Base-by-base conservation (phyloP, 257 asterid genomes). In the Solanum corneliomulleri region DNA sequence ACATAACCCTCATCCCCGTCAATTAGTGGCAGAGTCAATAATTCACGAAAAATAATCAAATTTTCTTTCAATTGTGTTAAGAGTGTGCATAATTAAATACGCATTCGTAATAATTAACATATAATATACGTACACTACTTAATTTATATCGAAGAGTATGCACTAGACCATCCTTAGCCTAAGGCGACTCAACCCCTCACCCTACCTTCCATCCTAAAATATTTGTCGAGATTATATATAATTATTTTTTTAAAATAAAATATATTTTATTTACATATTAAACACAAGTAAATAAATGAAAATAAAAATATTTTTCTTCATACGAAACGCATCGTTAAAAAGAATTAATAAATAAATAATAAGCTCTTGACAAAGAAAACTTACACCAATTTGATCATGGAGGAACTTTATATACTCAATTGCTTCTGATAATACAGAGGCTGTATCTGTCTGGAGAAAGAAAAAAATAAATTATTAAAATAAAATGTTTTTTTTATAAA, bases 361-460 rank as follows among this genome's bases (percentile, higher is more conserved):
- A 84, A 42, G 69, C 56, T 21, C 9, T 18, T 62, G 3, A 23
- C 6, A 82, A 37, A 37, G 39, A 37, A 37, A 90, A 91, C 35
- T 89, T 92, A 95, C 98, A 97, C 94, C 95, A 89, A 95, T 88
- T 90, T 95, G 98, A 86, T 88, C 93, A 88, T 94, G 97, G 82
- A 95, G 98, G 97, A 94, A 95, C 89, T 94, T 94, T 44, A 95
- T 92, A 93, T 95, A 95, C 62, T 98, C 98, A 91, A 93, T 93
- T 31, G 95, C 95, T 91, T 95, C 98, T 88, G 94, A 90, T 92
- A 95, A 80, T 25, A 95, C 98, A 62, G 98, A 94, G 72, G 98
- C 98, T 82, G 98, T 95, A 96, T 95, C 98, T 91, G 98, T 95
- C 98, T 95, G 98, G 94, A 31, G 77, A 89, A 60, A 20, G 1